Evolutionary conservation across 2,329 filamentous ascomycete genomes (phyloP), one percentile per base, ranked within the genome.

Genomic region (Didymella glomerata): DNA sequence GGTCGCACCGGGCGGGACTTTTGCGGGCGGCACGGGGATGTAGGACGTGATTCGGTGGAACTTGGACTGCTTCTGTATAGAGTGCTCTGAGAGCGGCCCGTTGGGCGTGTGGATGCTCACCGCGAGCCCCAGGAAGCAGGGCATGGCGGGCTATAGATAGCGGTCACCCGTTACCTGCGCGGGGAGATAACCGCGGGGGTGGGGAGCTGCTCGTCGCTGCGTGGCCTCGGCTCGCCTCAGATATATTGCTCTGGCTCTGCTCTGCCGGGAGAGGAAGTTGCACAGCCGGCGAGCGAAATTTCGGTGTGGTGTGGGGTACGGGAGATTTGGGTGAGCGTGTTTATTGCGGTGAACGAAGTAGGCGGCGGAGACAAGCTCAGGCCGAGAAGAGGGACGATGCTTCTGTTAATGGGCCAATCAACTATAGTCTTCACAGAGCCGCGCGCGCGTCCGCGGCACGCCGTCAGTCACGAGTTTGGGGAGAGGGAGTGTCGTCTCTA

Each of bases 61-160:
- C 71, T 92, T 90, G 58, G 92, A 93, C 79, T 97, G 92, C 77
- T 93, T 95, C 82, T 98, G 94, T 70, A 98, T 90, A 72, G 93
- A 94, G 81, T 96, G 90, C 81, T 99, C 95, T 63, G 93, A 85
- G 67, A 99, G 87, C 67, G 95, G 93, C 44, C 87, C 87, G 68
- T 86, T 84, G 68, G 92, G 86, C 44, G 87, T 88, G 82, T 99
- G 95, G 78, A 98, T 96, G 85, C 92, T 96, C 77, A 98, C 94
- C 72, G 95, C 94, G 81, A 99, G 93, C 80, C 95, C 95, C 84
- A 98, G 96, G 84, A 98, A 99, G 87, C 93, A 98, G 83, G 95
- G 95, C 95, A 91, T 91, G 55, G 63, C 63, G 62, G 52, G 49
- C 53, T 46, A 50, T 40, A 36, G 48, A 50, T 50, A 47, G 54